Evolutionary conservation across 1,139 yeast genomes (phyloP), one percentile per base, ranked within the genome.

Genomic region (Sporopachydermia cereana): DNA sequence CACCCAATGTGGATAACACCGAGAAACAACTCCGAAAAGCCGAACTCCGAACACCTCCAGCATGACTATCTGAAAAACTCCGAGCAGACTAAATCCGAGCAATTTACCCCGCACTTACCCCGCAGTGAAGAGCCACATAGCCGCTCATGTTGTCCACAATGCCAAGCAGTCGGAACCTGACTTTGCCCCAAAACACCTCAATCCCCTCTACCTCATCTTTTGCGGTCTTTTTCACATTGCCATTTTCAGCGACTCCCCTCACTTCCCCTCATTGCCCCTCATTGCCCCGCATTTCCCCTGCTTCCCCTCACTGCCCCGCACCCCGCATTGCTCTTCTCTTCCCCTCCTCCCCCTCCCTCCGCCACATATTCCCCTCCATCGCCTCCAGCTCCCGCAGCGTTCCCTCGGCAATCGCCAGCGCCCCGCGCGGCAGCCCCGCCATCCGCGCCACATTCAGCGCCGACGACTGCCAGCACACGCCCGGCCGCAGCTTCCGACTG

Each of bases 91-190:
- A n/a, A n/a, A n/a, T n/a, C n/a, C n/a, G n/a, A 12, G 30, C 39
- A 12, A 34, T 16, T 34, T 7, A 7, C 39, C 22, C 22, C 5
- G 12, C 17, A 58, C 91, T 81, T 57, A 89, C 97, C 2, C 84
- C 74, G 61, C 99, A 93, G 59, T 79, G 78, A 0, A 98, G 98
- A 59, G 98, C 93, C 4, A 88, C 83, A 61, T 84, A 93, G 1
- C 98, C 98, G 17, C 94, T 79, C 98, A 93, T 91, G 58, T 93
- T 93, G 58, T 93, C 99, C 18, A 93, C 81, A 17, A 93, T 72
- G 2, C 99, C 99, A 43, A 91, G 62, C 2, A 91, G 75, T 41
- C 72, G 72, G 53, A 93, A 79, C 30, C 78, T 78, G 9, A 94
- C 96, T 60, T 89, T 91, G 42, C 75, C 72, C 62, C 98, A 91